A percentile compares a stretch with the other conserved stretches of the same genome.
Conservation (phyloP, 2,329 filamentous ascomycete genomes). For the Ophiocordyceps camponoti-leonardi region DNA sequence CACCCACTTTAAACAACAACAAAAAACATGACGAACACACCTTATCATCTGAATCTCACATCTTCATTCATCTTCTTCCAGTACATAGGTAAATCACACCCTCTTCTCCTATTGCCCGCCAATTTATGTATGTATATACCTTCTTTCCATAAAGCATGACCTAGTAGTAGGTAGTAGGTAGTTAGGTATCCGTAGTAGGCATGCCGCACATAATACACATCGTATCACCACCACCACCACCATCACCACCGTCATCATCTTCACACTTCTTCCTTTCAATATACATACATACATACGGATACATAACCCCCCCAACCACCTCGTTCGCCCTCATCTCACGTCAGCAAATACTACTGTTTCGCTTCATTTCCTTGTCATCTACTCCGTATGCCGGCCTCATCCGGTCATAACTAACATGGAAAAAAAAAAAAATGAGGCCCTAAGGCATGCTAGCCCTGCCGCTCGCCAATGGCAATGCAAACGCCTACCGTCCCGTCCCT, state of each 20-base stretch:
- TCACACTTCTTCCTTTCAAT: not conserved
- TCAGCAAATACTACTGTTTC: not conserved
- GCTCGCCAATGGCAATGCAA: not conserved
- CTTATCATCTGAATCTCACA: no score
- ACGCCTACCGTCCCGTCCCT: not conserved
- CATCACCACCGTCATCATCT: not conserved
- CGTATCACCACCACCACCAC: not conserved
- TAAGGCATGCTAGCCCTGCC: not conserved
- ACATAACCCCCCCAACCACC: not conserved
- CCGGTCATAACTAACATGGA: not conserved
- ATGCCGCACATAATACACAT: not conserved
- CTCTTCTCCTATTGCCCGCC: no score
- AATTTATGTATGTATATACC: no score
- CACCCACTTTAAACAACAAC: no score
- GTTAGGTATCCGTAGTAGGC: no score
- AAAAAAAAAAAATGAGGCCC: not conserved
- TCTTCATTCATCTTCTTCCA: no score
- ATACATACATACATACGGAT: not conserved
- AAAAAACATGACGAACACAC: no score
- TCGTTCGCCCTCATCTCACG: not conserved
- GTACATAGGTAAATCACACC: no score
- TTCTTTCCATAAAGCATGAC: no score
- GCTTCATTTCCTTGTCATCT: not conserved
- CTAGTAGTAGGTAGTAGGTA: no score
- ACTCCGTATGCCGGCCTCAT: not conserved